Base-by-base conservation (phyloP, 495 filamentous ascomycete species). In the Neurospora hispaniola region DNA sequence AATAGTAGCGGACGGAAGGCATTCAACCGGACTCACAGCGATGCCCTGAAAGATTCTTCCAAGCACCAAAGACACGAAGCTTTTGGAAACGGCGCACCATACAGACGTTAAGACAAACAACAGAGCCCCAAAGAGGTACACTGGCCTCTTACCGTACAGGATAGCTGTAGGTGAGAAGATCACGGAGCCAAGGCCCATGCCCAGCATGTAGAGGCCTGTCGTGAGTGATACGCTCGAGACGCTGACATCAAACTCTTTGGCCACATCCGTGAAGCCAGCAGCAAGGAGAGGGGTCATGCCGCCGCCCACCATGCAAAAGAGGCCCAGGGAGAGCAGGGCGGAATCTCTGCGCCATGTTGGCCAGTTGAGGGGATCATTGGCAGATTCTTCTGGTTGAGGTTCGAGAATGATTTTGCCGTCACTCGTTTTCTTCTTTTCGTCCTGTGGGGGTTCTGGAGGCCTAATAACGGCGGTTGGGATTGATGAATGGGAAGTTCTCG, bases 291-390 rank as follows among this genome's bases (percentile, higher is more conserved):
- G 91, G 0, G 95, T 97, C 86, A 97, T 97, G 42, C 95, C 95
- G 20, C 96, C 95, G 71, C 95, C 95, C 72, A 98, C 84, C 86
- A 97, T 89, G 78, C 92, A 97, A 80, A 96, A 97, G 76, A 97
- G 91, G 0, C 96, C 94, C 12, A 99, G 83, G 0, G 91, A 96
- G 7, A 97, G 73, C 75, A 99, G 80, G 0, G 96, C 93, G 41
- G 87, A 78, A 83, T 98, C 93, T 81, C 96, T 84, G 42, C 93
- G 88, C 91, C 92, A 93, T 2, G 85, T 81, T 3, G 93, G 89
- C 96, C 96, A 99, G 76, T 99, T 99, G 59, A 99, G 81, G 0
- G 96, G 96, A 76, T 99, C 96, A 74, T 99, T 97, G 38, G 85
- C 83, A 0, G 93, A 93, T 44, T 97, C 93, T 59, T 98, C 94